These are phyloP conservation scores for Kregervanrija delftensis DNA, from an alignment of 805 yeast species.

Conservation along the genomic window DNA sequence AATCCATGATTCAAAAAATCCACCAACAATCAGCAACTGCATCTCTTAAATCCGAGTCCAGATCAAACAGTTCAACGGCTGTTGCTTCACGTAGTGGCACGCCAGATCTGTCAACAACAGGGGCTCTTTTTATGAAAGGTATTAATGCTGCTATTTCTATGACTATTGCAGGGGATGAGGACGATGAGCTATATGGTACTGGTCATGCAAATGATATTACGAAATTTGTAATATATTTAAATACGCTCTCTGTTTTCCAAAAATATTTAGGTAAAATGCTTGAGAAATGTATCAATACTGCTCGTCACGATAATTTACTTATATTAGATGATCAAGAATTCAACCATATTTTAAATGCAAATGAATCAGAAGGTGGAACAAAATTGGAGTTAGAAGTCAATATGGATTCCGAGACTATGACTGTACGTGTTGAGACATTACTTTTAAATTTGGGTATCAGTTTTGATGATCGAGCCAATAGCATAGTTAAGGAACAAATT, in stretches of 20 bases:
- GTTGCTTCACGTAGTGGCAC: conserved; percentile 25
- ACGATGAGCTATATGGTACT: conserved; percentile 28
- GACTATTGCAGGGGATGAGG: conserved; percentile 35
- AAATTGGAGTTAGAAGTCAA: conserved; percentile 7
- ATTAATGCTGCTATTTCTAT: conserved; percentile 29
- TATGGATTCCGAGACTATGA: conserved; percentile 17
- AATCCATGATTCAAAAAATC: conserved; percentile 12
- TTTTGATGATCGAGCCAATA: conserved; percentile 25
- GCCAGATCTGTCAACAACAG: conserved; percentile 19
- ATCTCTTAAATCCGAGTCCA: background rate
- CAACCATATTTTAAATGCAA: conserved; percentile 14
- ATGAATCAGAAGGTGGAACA: background rate
- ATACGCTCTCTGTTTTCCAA: conserved; percentile 61
- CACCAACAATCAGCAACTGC: conserved; percentile 11
- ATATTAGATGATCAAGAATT: conserved; percentile 28
- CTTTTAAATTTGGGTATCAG: conserved; percentile 16
- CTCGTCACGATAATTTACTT: conserved; percentile 23
- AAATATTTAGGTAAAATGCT: conserved; percentile 50
- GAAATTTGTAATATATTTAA: conserved; percentile 60
- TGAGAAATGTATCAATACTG: conserved; percentile 29
- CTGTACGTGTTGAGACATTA: conserved; percentile 17
- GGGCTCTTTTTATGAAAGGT: conserved; percentile 34
- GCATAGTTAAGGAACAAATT: conserved; percentile 37
- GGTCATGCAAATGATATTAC: conserved; percentile 28
- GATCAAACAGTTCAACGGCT: conserved; percentile 9